Conservation (phyloP, 306 rosid species). For the Sechiopsis laciniata region DNA sequence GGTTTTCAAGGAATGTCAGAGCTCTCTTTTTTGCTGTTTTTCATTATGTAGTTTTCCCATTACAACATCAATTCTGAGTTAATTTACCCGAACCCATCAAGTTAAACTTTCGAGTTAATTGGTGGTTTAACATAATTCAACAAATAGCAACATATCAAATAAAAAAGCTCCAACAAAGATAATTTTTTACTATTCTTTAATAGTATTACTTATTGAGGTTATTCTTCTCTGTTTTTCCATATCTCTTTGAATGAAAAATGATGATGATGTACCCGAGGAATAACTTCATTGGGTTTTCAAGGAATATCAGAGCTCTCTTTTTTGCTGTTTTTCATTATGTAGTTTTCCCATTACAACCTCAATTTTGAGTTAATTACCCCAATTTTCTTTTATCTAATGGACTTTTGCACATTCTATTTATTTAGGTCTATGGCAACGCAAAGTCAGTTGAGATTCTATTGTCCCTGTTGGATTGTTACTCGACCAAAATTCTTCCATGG, state of each 20-base stretch:
- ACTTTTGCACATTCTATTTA: slow-evolving; percentile 27
- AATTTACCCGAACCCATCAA: not conserved
- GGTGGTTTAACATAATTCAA: no score
- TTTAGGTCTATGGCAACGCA: slow-evolving; percentile 49
- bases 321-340: not conserved
- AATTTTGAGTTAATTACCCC: not conserved
- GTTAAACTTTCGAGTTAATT: no score
- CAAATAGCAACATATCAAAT: not conserved
- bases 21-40: not conserved
- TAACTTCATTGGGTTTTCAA: not conserved
- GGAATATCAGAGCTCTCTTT: not conserved
- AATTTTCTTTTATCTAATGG: slow-evolving; percentile 20
- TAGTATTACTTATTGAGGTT: not conserved
- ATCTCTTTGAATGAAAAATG: not conserved
- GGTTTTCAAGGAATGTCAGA: not conserved
- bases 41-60: not conserved
- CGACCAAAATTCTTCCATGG: slow-evolving; percentile 76
- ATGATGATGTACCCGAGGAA: not conserved
- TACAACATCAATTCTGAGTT: not conserved
- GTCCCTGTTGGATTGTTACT: slow-evolving; percentile 74
- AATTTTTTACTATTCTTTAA: not conserved
- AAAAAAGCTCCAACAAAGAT: not conserved
- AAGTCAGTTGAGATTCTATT: slow-evolving; percentile 41
- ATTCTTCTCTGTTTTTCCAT: not conserved
- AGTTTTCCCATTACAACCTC: not conserved